Percentiles rank a stretch among this genome's conserved stretches.
phyloP scores from a whole-genome alignment of 2,329 filamentous ascomycete genomes.

The Sporothrix mexicana region DNA sequence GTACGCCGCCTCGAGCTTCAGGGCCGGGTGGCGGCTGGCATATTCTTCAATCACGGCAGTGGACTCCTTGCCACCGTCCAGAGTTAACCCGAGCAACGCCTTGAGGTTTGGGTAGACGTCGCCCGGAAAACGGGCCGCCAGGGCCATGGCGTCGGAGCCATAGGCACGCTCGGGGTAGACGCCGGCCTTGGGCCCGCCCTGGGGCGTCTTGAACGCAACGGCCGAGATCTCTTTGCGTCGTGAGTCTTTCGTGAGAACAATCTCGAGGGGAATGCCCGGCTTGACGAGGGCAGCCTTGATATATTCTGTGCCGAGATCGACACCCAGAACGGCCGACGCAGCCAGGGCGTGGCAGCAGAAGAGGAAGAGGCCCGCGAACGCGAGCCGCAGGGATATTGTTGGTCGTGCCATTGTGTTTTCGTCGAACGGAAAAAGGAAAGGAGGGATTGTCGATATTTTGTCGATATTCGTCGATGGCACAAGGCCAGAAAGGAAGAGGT shows the following conservation, averaged over 20 bases:
- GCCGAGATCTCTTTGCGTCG: constrained; percentile 93
- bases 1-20: constrained; percentile 66
- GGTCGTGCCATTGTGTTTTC: constrained; percentile 44
- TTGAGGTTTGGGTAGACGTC: constrained; percentile 97
- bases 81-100: constrained; percentile 77
- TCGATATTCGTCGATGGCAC: too few species aligned
- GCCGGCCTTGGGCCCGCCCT: constrained; percentile 65
- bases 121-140: constrained; percentile 84
- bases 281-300: constrained; percentile 96
- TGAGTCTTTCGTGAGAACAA: constrained; percentile 96
- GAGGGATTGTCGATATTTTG: too few species aligned
- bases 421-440: not conserved
- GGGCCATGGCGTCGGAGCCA: constrained; percentile 86
- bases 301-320: constrained; percentile 95
- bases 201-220: constrained; percentile 90
- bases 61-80: constrained; percentile 48
- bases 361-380: constrained; percentile 50
- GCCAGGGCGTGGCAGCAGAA: constrained; percentile 58
- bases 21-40: constrained; percentile 74
- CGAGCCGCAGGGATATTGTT: constrained; percentile 45
- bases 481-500: not conserved
- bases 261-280: constrained; percentile 94
- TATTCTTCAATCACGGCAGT: constrained; percentile 71
- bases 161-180: constrained; percentile 88
- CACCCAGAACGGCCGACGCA: constrained; percentile 78